These are phyloP conservation scores for Pleurotus djamor DNA, from an alignment of 768 basidiomycete species.

Conservation along the genomic window DNA sequence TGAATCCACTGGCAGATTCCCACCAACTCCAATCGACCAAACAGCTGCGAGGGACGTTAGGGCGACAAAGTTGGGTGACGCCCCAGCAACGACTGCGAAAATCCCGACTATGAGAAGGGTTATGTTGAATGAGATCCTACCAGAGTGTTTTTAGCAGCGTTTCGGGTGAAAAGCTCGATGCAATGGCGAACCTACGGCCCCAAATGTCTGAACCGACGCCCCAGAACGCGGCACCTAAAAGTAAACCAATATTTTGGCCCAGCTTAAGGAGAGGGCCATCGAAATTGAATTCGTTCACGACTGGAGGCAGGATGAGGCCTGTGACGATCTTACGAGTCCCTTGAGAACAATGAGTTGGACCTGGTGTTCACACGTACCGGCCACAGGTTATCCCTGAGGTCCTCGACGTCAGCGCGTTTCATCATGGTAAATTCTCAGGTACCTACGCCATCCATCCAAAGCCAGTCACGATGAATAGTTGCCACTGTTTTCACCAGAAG, in stretches of 20 bases:
- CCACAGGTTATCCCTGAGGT: conserved; percentile 65
- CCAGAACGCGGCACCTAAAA: conserved; percentile 71
- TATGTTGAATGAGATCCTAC: conserved; percentile 65
- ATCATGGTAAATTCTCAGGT: not conserved
- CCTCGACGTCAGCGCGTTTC: no score
- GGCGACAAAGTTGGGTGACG: conserved; percentile 48
- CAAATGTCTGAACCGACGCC: conserved; percentile 68
- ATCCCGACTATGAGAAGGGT: conserved; percentile 67
- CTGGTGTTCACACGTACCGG: conserved; percentile 41
- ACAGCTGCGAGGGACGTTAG: conserved; percentile 52
- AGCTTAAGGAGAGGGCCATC: conserved; percentile 63
- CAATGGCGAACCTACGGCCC: conserved; percentile 54
- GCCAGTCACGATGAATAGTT: conserved; percentile 63
- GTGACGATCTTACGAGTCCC: conserved; percentile 48
- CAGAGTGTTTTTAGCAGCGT: not conserved
- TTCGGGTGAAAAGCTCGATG: not conserved
- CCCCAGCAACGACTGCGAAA: conserved; percentile 65
- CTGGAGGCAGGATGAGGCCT: conserved; percentile 61
- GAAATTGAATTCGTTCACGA: conserved; percentile 64
- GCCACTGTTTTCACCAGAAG: conserved; percentile 40
- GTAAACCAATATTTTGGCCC: conserved; percentile 68
- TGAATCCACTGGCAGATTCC: conserved; percentile 62
- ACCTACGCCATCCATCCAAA: conserved; percentile 77
- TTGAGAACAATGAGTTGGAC: not conserved
- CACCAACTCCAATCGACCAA: conserved; percentile 70